Percentiles rank a stretch among this genome's conserved stretches.
Evolutionary conservation across 2,329 filamentous ascomycete species (phyloP).

Genomic region (Colletotrichum chlorophyti): DNA sequence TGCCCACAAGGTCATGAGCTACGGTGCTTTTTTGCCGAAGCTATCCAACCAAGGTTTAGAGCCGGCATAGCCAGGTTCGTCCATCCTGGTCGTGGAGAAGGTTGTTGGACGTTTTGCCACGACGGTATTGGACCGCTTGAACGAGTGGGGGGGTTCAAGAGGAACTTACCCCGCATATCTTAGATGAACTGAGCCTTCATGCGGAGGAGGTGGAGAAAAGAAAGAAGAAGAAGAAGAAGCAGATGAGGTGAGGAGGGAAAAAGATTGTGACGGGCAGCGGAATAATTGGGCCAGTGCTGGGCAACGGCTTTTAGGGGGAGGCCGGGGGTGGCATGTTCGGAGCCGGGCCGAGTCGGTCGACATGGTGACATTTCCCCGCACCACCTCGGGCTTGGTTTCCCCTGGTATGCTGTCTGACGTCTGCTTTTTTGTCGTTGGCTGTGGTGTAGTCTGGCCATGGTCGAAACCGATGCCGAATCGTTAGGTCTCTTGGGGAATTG

Average conservation of each 20-base stretch:
- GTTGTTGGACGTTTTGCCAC: not conserved
- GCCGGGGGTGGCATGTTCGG: not conserved
- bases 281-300: not conserved
- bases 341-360: constrained; percentile 1
- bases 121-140: constrained; percentile 28
- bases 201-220: constrained; percentile 8
- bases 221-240: not conserved
- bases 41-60: constrained; percentile 15
- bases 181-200: no score
- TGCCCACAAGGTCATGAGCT: not conserved
- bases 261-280: not conserved
- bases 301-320: not conserved
- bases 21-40: constrained; percentile 11
- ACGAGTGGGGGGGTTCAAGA: constrained; percentile 11
- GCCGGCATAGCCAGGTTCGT: not conserved
- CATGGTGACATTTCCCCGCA: no score
- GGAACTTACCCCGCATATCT: constrained; percentile 21
- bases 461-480: not conserved
- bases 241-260: constrained; percentile 6
- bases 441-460: no score
- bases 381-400: no score
- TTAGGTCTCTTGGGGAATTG: no score
- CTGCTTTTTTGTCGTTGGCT: not conserved
- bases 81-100: not conserved
- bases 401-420: not conserved